Evolutionary conservation across 805 yeast genomes (phyloP).

Genomic region (Phaffomyces thermotolerans): DNA sequence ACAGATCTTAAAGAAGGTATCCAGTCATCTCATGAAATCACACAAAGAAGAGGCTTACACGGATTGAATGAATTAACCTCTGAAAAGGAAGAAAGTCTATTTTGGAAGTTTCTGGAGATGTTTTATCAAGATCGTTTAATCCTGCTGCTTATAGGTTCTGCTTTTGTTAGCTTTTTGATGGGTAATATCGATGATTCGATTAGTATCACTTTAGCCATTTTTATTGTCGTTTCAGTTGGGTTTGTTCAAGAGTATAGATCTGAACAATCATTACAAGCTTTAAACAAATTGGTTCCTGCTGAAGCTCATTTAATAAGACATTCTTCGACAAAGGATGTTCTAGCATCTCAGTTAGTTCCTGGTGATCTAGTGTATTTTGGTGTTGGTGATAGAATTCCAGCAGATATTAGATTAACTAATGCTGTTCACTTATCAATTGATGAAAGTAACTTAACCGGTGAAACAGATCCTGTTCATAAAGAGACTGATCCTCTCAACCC

Average conservation of each 20-base stretch:
- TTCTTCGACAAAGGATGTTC: conserved; percentile 68
- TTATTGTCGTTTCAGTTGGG: conserved; percentile 93
- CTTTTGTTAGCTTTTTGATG: conserved; percentile 79
- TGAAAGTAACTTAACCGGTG: conserved; percentile 95
- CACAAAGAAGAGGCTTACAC: conserved; percentile 61
- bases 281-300: conserved; percentile 93
- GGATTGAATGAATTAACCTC: conserved; percentile 74
- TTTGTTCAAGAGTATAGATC: conserved; percentile 96
- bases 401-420: conserved; percentile 77
- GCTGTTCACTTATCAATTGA: conserved; percentile 80
- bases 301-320: conserved; percentile 86
- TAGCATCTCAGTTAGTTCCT: conserved; percentile 87
- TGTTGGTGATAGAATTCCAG: conserved; percentile 95
- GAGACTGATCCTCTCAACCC: conserved; percentile 37
- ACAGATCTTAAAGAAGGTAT: conserved; percentile 61
- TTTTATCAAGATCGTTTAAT: conserved; percentile 91
- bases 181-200: conserved; percentile 96
- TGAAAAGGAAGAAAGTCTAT: conserved; percentile 69
- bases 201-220: conserved; percentile 85
- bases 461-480: conserved; percentile 80
- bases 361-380: conserved; percentile 88
- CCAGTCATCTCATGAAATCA: conserved; percentile 59
- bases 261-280: conserved; percentile 89
- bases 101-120: conserved; percentile 66
- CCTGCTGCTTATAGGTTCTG: conserved; percentile 81